Evolutionary conservation across 768 basidiomycete species (phyloP).

Genomic region (Phlegmacium glaucopus): DNA sequence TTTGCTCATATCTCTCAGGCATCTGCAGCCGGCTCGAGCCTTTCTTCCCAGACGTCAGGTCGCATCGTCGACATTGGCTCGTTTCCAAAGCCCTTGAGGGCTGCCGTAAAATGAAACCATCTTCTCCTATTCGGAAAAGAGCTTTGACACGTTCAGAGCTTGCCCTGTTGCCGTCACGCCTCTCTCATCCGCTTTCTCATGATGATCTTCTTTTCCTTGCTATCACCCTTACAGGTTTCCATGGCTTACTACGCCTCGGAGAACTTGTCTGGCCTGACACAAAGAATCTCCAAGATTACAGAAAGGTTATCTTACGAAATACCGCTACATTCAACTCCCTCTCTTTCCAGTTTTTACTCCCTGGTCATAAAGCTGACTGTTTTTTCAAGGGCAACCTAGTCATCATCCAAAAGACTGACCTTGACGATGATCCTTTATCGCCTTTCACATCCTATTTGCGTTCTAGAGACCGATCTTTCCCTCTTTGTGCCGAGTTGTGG

Average conservation of each 20-base stretch:
- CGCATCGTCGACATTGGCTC: no score
- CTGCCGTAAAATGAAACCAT: no score
- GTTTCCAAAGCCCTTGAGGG: no score
- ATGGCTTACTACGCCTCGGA: conserved; percentile 23
- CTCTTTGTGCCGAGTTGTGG: conserved; percentile 9
- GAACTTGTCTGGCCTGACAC: conserved; percentile 22
- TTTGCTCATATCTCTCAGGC: no score
- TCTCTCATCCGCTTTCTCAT: no score
- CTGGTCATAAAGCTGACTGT: conserved; percentile 28
- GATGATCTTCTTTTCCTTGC: no score
- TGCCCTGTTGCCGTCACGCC: no score
- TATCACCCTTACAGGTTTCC: conserved; percentile 13
- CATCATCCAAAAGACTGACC: conserved; percentile 1
- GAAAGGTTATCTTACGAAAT: conserved; percentile 14
- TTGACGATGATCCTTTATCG: background rate
- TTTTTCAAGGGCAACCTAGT: conserved; percentile 18
- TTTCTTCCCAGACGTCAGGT: no score
- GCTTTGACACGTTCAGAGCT: no score
- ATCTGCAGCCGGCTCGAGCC: no score
- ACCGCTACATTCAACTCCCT: background rate
- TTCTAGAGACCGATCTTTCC: conserved; percentile 5
- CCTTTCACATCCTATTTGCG: no score
- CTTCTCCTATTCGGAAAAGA: no score
- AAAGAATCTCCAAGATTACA: background rate
- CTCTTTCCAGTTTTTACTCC: conserved; percentile 17